Evolutionary conservation across 805 yeast genomes (phyloP), one percentile per base, ranked within the genome.

Genomic region (Metschnikowia continentalis): DNA sequence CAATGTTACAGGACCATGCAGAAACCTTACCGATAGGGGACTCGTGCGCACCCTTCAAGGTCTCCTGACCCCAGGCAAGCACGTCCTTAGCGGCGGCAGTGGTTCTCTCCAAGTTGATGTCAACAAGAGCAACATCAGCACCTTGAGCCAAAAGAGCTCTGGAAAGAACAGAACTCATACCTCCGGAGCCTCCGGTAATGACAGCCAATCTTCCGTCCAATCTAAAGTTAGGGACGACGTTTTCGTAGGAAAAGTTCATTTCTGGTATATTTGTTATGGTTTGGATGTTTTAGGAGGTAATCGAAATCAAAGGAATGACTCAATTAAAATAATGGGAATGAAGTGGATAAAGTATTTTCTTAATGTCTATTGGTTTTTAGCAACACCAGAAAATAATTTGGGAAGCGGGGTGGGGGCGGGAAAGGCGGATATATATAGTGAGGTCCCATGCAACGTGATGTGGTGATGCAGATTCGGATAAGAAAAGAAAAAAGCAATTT

Each of bases 131-230:
- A 40, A 87, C 71, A 20, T 83, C 82, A 3, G 92, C 88, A 35
- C 92, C 95, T 60, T 86, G 88, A 3, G 88, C 87, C 11, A 87
- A 66, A 35, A 87, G 69, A 15, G 88, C 88, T 61, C 83, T 79
- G 50, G 86, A 74, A 48, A 86, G 63, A 14, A 85, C 82, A 35
- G 83, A 71, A 1, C 88, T 84, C 58, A 87, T 72, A 15, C 91
- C 92, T 44, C 94, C 94, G 35, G 90, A 84, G 7, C 91, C 94
- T 43, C 94, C 94, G 35, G 94, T 87, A 55, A 87, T 72, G 42
- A 87, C 75, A 39, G 90, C 89, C 49, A 85, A 73, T 63, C 83
- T 81, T 52, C 86, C 86, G 62, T 83, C 89, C 54, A 84, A 74
- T 71, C 88, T 78, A 67, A 83, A 84, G 50, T 66, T 72, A 54